Percentiles rank a stretch among this genome's conserved stretches.
These are phyloP conservation scores for Cordyceps pruinosa DNA, from an alignment of 2,329 filamentous ascomycete species.

Conservation along the genomic window DNA sequence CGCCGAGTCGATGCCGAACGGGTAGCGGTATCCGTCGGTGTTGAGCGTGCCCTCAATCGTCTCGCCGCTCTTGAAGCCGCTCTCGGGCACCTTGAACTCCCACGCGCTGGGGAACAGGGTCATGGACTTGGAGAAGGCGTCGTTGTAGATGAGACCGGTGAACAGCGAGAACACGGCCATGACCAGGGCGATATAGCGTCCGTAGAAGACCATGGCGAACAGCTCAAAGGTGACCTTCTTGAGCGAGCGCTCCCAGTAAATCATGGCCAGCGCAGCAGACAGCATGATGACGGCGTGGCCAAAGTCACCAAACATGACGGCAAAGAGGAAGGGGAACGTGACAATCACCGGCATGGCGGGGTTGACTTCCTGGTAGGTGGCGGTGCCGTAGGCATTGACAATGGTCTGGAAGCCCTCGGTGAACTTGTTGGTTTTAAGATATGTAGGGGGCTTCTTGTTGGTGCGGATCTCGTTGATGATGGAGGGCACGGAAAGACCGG, in stretches of 20 bases:
- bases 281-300: conserved; percentile 92
- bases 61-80: conserved; percentile 56
- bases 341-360: conserved; percentile 91
- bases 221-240: conserved; percentile 91
- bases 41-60: conserved; percentile 62
- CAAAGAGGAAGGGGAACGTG: conserved; percentile 98
- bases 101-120: conserved; percentile 85
- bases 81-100: conserved; percentile 63
- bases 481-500: conserved; percentile 91
- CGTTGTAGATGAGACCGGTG: conserved; percentile 96
- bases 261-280: conserved; percentile 78
- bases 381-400: conserved; percentile 95
- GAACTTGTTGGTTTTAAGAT: conserved; percentile 97
- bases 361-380: conserved; percentile 96
- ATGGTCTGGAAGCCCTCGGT: conserved; percentile 98
- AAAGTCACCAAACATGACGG: conserved; percentile 99
- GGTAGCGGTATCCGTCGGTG: conserved; percentile 71
- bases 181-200: conserved; percentile 95
- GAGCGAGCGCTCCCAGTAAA: conserved; percentile 88
- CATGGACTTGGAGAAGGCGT: conserved; percentile 90
- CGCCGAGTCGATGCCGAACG: conserved; percentile 90
- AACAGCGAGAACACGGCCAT: conserved; percentile 98
- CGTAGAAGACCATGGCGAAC: conserved; percentile 98
- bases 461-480: conserved; percentile 98
- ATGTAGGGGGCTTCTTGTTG: conserved; percentile 95